Conservation (phyloP, 2,329 filamentous ascomycete genomes). For the Dryadomyces quercus-mongolicae region DNA sequence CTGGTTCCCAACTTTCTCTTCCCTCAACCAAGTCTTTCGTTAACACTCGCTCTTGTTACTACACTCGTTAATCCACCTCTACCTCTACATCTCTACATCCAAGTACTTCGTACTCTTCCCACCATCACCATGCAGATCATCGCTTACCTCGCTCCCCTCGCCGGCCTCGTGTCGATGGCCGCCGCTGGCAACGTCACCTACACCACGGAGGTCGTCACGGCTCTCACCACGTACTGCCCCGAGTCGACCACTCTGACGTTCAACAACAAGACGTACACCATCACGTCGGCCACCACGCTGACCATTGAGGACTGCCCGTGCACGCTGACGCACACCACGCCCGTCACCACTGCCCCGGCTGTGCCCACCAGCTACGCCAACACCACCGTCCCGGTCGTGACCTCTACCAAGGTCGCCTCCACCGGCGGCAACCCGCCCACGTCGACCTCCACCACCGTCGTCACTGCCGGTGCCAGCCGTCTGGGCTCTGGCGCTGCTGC, state of each 20-base stretch:
- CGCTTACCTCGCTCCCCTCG: slow-evolving; percentile 7
- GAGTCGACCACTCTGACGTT: slow-evolving; percentile 49
- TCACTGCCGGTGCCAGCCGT: slow-evolving; percentile 11
- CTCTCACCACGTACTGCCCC: slow-evolving; percentile 65
- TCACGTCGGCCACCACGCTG: slow-evolving; percentile 12
- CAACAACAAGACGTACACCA: slow-evolving; percentile 56
- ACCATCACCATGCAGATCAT: slow-evolving; percentile 9
- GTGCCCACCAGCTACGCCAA: background rate
- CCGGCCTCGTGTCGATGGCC: slow-evolving; percentile 7
- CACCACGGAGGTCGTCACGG: slow-evolving; percentile 35
- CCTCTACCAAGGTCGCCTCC: background rate
- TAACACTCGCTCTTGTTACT: background rate
- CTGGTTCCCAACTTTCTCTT: background rate
- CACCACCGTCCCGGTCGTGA: background rate
- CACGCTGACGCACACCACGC: slow-evolving; percentile 7
- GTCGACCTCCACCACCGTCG: background rate
- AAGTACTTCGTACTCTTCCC: too few relatives aligned
- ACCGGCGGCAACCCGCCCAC: background rate
- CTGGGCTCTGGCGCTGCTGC: slow-evolving; percentile 6
- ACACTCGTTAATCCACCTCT: background rate
- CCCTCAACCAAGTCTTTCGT: background rate
- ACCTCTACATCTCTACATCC: background rate
- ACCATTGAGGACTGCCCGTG: slow-evolving; percentile 15
- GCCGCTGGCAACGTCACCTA: background rate
- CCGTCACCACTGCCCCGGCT: background rate